Percentiles rank a stretch among this genome's conserved stretches.
Evolutionary conservation across 495 filamentous ascomycete genomes (phyloP).

Genomic region (Penicillium maclennaniae): DNA sequence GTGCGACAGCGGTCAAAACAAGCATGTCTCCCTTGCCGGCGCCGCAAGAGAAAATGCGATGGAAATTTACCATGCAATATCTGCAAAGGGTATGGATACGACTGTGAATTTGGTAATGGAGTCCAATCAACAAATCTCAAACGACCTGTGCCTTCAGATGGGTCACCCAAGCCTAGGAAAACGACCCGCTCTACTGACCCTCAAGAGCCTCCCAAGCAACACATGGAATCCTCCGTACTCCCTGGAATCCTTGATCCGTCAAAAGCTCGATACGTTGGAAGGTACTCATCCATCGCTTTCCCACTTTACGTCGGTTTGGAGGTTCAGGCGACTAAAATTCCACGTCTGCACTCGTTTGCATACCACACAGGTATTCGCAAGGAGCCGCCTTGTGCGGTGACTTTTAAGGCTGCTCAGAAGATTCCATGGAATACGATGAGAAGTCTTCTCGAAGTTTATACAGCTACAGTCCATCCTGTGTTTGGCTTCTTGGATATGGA

Average conservation of each 20-base stretch:
- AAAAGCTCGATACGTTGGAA: conserved; percentile 31
- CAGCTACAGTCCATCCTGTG: conserved; percentile 31
- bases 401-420: conserved; percentile 14
- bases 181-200: not conserved
- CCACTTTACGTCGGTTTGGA: conserved; percentile 37
- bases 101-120: conserved; percentile 30
- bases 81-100: conserved; percentile 40
- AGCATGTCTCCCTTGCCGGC: conserved; percentile 40
- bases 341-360: conserved; percentile 43
- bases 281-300: conserved; percentile 42
- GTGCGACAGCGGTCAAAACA: conserved; percentile 27
- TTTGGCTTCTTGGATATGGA: conserved; percentile 40
- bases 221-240: conserved; percentile 9
- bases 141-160: not conserved
- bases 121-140: conserved; percentile 4
- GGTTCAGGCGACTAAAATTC: conserved; percentile 36
- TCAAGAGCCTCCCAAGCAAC: not conserved
- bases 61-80: conserved; percentile 36
- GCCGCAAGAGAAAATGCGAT: conserved; percentile 44
- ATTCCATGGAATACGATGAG: conserved; percentile 25
- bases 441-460: conserved; percentile 29
- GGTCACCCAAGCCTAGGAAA: conserved; percentile 3
- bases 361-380: conserved; percentile 40
- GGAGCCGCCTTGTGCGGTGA: conserved; percentile 17
- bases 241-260: conserved; percentile 21